These are phyloP conservation scores for Desmodesmus armatus DNA, from an alignment of 139 green algal species.

Conservation along the genomic window DNA sequence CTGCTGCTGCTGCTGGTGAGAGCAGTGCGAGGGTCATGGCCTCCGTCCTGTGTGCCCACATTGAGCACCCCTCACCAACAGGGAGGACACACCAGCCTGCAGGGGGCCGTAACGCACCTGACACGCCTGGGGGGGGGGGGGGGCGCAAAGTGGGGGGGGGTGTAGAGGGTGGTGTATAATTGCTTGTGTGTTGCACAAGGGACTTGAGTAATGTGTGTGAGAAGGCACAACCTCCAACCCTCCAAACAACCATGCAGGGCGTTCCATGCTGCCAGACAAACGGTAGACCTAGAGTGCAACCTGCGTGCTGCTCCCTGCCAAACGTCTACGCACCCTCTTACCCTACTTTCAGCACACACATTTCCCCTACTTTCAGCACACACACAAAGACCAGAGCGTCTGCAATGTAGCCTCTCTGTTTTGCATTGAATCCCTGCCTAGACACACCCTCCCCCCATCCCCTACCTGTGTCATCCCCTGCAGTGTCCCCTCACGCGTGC, in stretches of 20 bases:
- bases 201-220: background rate
- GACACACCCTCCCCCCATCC: background rate
- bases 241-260: background rate
- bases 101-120: slow-evolving; percentile 17
- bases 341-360: background rate
- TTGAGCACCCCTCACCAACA: background rate
- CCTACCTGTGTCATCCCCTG: background rate
- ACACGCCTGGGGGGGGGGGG: too few relatives aligned
- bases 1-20: slow-evolving; percentile 8
- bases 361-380: background rate
- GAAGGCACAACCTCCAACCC: background rate
- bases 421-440: background rate
- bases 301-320: too few relatives aligned
- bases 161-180: too few relatives aligned
- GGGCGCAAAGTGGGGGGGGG: too few relatives aligned
- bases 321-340: too few relatives aligned
- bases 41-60: background rate
- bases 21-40: background rate
- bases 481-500: too few relatives aligned
- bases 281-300: background rate
- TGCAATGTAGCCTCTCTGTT: background rate
- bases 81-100: background rate
- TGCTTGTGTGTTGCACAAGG: too few relatives aligned
- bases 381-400: background rate
- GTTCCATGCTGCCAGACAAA: background rate